Conservation (phyloP, 768 basidiomycete genomes). For the Leccinellum luteum region DNA sequence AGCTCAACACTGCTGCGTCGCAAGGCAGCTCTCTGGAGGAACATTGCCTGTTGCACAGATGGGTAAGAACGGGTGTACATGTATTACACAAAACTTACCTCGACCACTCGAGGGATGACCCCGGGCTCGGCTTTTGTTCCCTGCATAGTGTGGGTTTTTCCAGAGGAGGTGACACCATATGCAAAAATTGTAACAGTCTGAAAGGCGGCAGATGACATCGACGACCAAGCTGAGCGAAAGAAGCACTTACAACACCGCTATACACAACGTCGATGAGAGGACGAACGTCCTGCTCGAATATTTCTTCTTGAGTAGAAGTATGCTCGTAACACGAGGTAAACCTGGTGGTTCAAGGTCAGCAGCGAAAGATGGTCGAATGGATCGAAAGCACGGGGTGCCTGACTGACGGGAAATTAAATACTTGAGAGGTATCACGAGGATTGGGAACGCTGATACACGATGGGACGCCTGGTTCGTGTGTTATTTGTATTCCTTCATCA, state of each 20-base stretch:
- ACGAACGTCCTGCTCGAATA: slow-evolving; percentile 71
- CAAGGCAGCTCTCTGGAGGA: slow-evolving; percentile 44
- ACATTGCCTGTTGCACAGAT: slow-evolving; percentile 48
- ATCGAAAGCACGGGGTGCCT: not conserved
- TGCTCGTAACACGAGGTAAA: slow-evolving; percentile 78
- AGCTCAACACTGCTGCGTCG: slow-evolving; percentile 45
- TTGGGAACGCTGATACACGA: slow-evolving; percentile 66
- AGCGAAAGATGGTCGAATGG: not conserved
- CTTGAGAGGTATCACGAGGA: slow-evolving; percentile 61
- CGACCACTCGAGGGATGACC: slow-evolving; percentile 80
- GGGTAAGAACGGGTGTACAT: not conserved
- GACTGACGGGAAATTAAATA: slow-evolving; percentile 77
- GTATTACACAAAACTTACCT: slow-evolving; percentile 40
- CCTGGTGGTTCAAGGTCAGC: slow-evolving; percentile 32
- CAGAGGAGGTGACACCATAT: slow-evolving; percentile 88
- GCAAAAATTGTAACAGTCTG: slow-evolving; percentile 87
- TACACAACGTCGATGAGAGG: slow-evolving; percentile 79
- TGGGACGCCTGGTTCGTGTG: slow-evolving; percentile 39
- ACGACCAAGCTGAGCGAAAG: not conserved
- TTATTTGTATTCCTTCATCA: slow-evolving; percentile 58
- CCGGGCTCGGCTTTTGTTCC: slow-evolving; percentile 72
- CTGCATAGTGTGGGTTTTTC: slow-evolving; percentile 94
- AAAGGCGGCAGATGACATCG: not conserved
- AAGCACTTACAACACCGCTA: slow-evolving; percentile 61
- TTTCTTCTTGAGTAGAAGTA: slow-evolving; percentile 67